Conservation (phyloP, 768 basidiomycete genomes). For the Pulveroboletus sp. region DNA sequence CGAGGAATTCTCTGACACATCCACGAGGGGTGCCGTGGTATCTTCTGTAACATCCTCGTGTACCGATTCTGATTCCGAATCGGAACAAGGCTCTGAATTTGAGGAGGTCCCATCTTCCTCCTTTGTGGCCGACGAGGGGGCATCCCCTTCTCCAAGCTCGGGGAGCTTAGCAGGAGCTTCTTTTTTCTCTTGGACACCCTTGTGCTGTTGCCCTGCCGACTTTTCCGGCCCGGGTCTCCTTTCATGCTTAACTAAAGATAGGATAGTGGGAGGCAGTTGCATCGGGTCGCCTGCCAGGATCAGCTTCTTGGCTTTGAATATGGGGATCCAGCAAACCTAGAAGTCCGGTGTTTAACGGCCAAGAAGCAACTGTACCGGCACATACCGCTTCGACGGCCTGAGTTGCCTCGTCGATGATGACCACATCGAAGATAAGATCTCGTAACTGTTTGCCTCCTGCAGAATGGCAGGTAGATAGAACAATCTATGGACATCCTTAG, state of each 20-base stretch:
- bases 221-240: slow-evolving; percentile 23
- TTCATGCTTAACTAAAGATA: slow-evolving; percentile 56
- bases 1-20: slow-evolving; percentile 1
- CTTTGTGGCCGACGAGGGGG: not conserved
- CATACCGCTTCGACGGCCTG: slow-evolving; percentile 92
- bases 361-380: not conserved
- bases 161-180: not conserved
- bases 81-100: slow-evolving; percentile 5
- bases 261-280: slow-evolving; percentile 92
- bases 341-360: not conserved
- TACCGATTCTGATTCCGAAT: slow-evolving; percentile 18
- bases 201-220: not conserved
- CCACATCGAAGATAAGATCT: slow-evolving; percentile 81
- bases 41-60: slow-evolving; percentile 27
- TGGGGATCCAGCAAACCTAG: slow-evolving; percentile 82
- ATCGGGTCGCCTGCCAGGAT: slow-evolving; percentile 93
- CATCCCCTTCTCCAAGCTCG: not conserved
- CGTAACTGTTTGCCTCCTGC: slow-evolving; percentile 82
- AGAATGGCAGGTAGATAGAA: slow-evolving; percentile 93
- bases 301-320: slow-evolving; percentile 87
- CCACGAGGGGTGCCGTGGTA: not conserved
- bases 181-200: not conserved
- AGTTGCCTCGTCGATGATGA: slow-evolving; percentile 97
- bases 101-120: slow-evolving; percentile 5
- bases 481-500: slow-evolving; percentile 47